Percentiles rank a stretch among this genome's conserved stretches.
Conservation (phyloP, 2,329 filamentous ascomycete genomes). For the Xylaria sp. region DNA sequence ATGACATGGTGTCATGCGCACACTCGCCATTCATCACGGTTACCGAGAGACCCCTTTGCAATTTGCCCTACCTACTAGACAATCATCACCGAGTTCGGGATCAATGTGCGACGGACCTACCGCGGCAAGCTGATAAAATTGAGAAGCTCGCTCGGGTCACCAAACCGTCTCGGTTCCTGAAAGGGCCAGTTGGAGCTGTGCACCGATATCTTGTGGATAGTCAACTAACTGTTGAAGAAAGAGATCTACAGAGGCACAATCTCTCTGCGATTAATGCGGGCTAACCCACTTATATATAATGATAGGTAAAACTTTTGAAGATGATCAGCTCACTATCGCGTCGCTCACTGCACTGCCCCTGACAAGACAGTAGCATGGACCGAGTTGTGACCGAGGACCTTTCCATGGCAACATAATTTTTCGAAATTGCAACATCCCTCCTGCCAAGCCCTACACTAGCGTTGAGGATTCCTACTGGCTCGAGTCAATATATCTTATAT, state of each 20-base stretch:
- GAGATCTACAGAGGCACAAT: conserved; percentile 15
- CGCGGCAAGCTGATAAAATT: conserved; percentile 1
- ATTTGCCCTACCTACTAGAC: conserved; percentile 3
- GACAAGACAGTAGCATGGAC: not conserved
- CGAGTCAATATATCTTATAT: not conserved
- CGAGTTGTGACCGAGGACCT: not conserved
- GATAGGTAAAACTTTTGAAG: not conserved
- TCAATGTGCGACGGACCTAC: not conserved
- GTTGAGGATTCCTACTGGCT: not conserved
- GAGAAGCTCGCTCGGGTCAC: not conserved
- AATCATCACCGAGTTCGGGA: conserved; percentile 11
- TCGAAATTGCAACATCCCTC: conserved; percentile 22
- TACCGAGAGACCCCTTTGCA: not conserved
- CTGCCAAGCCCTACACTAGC: conserved; percentile 16
- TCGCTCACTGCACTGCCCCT: not conserved
- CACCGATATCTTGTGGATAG: not conserved
- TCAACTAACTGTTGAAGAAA: not conserved
- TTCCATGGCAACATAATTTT: conserved; percentile 26
- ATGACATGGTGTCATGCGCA: not conserved
- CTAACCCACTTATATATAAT: not conserved
- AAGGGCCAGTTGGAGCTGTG: not conserved
- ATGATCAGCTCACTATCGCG: conserved; percentile 9
- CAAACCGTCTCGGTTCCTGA: conserved; percentile 2
- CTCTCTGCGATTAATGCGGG: not conserved
- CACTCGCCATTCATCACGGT: not conserved